phyloP scores from a whole-genome alignment of 169 alveolate species.

The Amoebophrya sp. region DNA sequence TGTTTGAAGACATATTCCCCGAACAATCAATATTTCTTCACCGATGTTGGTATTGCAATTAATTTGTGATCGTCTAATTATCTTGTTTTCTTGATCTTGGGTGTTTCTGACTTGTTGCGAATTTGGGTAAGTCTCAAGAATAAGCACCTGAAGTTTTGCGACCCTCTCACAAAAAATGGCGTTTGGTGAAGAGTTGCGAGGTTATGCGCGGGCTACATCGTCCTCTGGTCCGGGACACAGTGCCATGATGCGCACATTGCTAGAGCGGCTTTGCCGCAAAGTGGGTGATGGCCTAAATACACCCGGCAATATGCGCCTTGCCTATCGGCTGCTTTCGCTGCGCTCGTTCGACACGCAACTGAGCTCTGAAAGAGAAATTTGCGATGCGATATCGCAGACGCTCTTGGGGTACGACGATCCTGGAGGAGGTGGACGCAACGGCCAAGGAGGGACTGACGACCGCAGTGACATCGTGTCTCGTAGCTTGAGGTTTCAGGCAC shows the following conservation, averaged over 20 bases:
- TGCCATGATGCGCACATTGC: background rate
- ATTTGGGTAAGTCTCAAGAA: too few species aligned
- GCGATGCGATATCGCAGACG: background rate
- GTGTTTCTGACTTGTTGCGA: too few species aligned
- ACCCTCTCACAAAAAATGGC: too few species aligned
- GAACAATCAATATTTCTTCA: too few species aligned
- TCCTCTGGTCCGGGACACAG: background rate
- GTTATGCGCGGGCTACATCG: background rate
- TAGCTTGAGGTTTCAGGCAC: background rate
- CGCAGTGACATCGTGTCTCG: too few species aligned
- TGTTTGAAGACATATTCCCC: too few species aligned
- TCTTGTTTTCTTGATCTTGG: too few species aligned
- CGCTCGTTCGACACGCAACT: background rate
- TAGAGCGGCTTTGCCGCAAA: background rate
- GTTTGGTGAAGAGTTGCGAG: too few species aligned
- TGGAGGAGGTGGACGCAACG: background rate
- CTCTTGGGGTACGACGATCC: background rate
- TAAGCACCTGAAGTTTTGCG: too few species aligned
- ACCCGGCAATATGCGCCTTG: background rate
- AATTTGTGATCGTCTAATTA: too few species aligned
- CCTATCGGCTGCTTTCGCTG: background rate
- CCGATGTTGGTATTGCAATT: too few species aligned
- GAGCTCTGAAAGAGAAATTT: background rate
- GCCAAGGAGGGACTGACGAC: too few species aligned
- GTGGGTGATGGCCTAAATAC: background rate